Base-by-base conservation (phyloP, 83 land plant genomes). In the Picea engelmannii region DNA sequence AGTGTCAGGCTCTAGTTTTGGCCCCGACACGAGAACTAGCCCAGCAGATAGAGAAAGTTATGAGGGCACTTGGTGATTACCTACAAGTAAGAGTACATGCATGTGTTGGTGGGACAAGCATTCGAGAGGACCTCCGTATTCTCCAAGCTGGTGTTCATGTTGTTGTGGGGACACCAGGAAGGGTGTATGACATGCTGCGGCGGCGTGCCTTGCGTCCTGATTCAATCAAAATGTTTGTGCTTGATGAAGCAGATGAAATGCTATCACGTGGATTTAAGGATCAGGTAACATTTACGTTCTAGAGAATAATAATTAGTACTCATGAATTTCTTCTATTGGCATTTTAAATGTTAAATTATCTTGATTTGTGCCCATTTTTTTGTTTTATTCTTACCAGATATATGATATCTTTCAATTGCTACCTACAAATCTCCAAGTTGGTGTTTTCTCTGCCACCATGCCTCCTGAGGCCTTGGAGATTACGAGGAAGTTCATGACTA, bases 1-100 rank as follows among this genome's bases (percentile, higher is more conserved):
- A 81, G 21, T 93, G 89, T 84, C 96, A 75, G 31, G 86, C 95
- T 6, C 82, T 94, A 85, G 96, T 93, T 60, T 83, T 93, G 80
- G 94, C 94, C 16, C 95, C 95, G 1, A 93, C 95, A 62, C 24
- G 96, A 9, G 96, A 87, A 60, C 84, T 87, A 23, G 89, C 89
- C 23, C 88, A 87, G 17, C 88, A 87, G 44, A 87, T 87, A 47
- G 89, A 87, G 42, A 93, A 91, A 87, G 95, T 93, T 47, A 93
- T 93, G 87, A 88, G 94, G 6, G 95, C 95, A 18, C 84, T 93
- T 25, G 94, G 95, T 79, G 94, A 93, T 78, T 93, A 91, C 76
- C 76, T 91, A 59, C 90, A 92, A 82, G 95, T 92, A 62, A 90
- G 90, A 85, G 96, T 90, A 6, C 96, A 94, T 83, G 94, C 96